Evolutionary conservation across 2,329 filamentous ascomycete genomes (phyloP).

Genomic region (Fusarium torulosum): DNA sequence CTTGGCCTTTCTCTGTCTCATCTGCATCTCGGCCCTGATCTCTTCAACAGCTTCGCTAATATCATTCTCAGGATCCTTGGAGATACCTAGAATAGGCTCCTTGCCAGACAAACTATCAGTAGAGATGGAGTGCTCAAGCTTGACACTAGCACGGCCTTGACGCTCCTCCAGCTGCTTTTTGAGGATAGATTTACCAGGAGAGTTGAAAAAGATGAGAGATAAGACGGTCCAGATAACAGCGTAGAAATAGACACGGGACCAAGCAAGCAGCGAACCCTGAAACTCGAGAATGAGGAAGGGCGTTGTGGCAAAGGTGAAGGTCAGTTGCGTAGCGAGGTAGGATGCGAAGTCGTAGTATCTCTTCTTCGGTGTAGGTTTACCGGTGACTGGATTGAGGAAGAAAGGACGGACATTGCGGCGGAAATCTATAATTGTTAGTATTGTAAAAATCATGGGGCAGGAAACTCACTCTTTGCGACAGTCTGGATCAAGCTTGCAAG

Average conservation of each 20-base stretch:
- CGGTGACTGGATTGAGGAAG: conserved; percentile 84
- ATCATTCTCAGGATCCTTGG: conserved; percentile 79
- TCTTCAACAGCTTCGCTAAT: conserved; percentile 83
- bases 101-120: conserved; percentile 67
- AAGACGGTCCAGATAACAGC: conserved; percentile 74
- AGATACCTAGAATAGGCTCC: conserved; percentile 80
- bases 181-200: conserved; percentile 76
- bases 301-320: conserved; percentile 83
- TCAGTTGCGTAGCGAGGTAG: conserved; percentile 81
- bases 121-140: conserved; percentile 64
- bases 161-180: conserved; percentile 70
- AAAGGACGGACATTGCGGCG: conserved; percentile 92
- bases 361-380: conserved; percentile 76
- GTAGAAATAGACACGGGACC: conserved; percentile 92
- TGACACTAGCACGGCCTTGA: conserved; percentile 60
- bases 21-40: conserved; percentile 78
- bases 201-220: conserved; percentile 81
- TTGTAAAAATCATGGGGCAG: background rate
- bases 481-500: conserved; percentile 93
- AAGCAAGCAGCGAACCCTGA: conserved; percentile 76
- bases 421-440: conserved; percentile 70
- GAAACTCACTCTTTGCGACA: conserved; percentile 87
- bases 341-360: conserved; percentile 87
- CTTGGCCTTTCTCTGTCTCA: conserved; percentile 48
- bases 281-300: conserved; percentile 89